Conservation (phyloP, 2,329 filamentous ascomycete genomes). For the Pseudogymnoascus sp. region DNA sequence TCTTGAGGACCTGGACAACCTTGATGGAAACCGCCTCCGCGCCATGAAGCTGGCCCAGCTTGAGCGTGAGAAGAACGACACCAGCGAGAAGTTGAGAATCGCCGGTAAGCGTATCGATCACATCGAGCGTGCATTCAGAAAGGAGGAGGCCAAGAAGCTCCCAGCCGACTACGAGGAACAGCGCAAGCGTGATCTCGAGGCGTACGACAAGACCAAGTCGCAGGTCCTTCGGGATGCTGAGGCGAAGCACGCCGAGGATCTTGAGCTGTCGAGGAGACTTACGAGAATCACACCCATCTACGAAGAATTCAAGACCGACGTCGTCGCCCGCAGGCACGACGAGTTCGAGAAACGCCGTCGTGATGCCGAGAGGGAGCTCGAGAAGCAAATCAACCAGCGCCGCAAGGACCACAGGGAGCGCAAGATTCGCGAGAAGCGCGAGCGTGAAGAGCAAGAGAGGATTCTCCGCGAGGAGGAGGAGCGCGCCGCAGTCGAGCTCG, state of each 20-base stretch:
- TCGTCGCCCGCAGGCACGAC: conserved; percentile 80
- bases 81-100: conserved; percentile 81
- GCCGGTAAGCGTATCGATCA: conserved; percentile 96
- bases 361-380: conserved; percentile 83
- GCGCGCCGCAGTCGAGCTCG: conserved; percentile 68
- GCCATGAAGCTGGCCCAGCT: conserved; percentile 91
- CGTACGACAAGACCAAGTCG: conserved; percentile 70
- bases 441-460: conserved; percentile 76
- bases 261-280: conserved; percentile 89
- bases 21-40: conserved; percentile 84
- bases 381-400: conserved; percentile 80
- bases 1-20: conserved; percentile 69
- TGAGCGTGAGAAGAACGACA: conserved; percentile 95
- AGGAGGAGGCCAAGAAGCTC: conserved; percentile 90
- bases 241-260: conserved; percentile 81
- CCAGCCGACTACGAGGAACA: conserved; percentile 77
- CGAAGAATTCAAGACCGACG: conserved; percentile 70
- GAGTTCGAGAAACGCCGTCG: conserved; percentile 93
- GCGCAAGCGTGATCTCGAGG: conserved; percentile 64
- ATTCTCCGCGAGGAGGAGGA: conserved; percentile 77
- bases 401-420: conserved; percentile 83
- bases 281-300: conserved; percentile 76
- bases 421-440: conserved; percentile 71
- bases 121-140: conserved; percentile 90
- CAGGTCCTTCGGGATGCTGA: conserved; percentile 74